Conservation (phyloP, 2,329 filamentous ascomycete species). For the Penicillium sp. region DNA sequence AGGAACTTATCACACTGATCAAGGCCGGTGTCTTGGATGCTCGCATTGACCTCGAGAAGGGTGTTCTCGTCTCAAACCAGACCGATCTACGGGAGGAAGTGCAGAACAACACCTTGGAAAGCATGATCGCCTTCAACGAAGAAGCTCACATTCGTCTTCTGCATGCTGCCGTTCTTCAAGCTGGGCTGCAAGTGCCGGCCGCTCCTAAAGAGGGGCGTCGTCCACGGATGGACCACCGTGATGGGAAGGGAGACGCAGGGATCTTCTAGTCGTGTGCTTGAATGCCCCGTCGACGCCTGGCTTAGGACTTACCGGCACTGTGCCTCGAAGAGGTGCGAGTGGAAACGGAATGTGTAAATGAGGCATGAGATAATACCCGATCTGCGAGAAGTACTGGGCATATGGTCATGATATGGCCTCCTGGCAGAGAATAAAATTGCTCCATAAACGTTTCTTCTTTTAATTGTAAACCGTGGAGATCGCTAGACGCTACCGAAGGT, state of each 20-base stretch:
- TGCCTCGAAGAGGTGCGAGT: background rate
- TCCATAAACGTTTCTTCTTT: background rate
- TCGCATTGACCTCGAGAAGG: conserved; percentile 79
- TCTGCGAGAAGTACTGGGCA: background rate
- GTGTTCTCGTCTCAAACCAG: conserved; percentile 71
- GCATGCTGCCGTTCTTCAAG: conserved; percentile 70
- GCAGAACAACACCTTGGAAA: conserved; percentile 66
- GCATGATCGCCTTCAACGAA: conserved; percentile 68
- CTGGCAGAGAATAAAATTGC: background rate
- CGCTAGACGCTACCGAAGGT: background rate
- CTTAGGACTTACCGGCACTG: background rate
- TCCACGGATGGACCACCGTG: background rate
- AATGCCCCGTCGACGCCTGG: background rate
- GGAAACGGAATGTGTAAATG: conserved; percentile 11
- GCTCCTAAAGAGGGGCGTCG: conserved; percentile 19
- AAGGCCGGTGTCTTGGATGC: conserved; percentile 68
- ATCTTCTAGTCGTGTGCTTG: background rate
- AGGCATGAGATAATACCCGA: conserved; percentile 25
- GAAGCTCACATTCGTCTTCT: conserved; percentile 74
- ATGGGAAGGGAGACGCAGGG: background rate
- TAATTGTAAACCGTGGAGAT: background rate
- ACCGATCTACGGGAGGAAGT: conserved; percentile 66
- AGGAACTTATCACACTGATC: conserved; percentile 78
- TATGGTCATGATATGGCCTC: background rate
- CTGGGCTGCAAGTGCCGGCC: conserved; percentile 67